Evolutionary conservation across 441 rosid genomes (phyloP), one percentile per base, ranked within the genome.

Genomic region (Rhodomyrtus psidioides): DNA sequence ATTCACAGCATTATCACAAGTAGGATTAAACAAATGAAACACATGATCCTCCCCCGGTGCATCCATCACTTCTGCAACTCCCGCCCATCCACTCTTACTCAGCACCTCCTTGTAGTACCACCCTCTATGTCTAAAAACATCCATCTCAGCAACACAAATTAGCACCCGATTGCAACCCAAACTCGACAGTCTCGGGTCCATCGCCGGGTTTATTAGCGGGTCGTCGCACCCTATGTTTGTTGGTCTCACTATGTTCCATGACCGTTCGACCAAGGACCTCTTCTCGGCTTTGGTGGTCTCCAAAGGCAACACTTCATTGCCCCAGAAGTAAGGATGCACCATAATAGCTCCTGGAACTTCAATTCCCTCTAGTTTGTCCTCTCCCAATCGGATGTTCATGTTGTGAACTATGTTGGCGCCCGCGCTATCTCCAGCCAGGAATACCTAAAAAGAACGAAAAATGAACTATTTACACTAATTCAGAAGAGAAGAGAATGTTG

Each of bases 311-410:
- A 70, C 55, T 57, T 82, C 87, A 16, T 55, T 28, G 62, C 87
- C 87, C 84, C 81, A 58, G 58, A 85, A 85, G 60, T 39, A 85
- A 17, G 87, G 87, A 60, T 85, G 84, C 51, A 81, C 58, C 58
- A 85, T 55, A 28, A 85, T 58, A 13, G 28, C 82, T 42, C 84
- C 87, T 8, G 30, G n/a, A 28, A 85, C 55, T 53, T 53, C 34
- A 26, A 85, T 81, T 42, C 84, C 87, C 21, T 81, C 23, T 26
- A 44, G 53, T 55, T 74, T 84, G n/a, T 55, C 44, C 26, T 49
- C 81, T 42, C 88, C 88, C n/a, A 65, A 10, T 65, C 70, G 75
- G 17, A 83, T 19, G 49, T 76, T 42, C 85, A 86, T 56, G 83
- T 75, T 28, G 83, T 83, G 88, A 58, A 85, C 28, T 39, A 86